Evolutionary conservation across 176 grass and related monocot species (phyloP), one percentile per base, ranked within the genome.

Genomic region (Aegilops speltoides): DNA sequence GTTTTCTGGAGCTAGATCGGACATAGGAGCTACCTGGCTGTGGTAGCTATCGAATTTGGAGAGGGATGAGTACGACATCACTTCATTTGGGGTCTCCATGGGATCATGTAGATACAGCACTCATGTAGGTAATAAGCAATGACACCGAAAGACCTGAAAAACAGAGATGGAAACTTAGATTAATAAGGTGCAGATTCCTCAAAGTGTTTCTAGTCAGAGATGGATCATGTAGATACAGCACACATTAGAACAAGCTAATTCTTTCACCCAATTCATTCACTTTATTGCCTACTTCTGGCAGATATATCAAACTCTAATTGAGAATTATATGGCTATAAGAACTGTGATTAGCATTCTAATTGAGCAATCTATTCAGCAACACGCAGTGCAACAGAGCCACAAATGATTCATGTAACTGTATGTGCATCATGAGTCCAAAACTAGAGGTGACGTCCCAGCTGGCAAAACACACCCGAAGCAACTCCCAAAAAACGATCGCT

Each of bases 1-100:
- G 50, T 28, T 64, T 81, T 40, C 89, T 20, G 76, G 14, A 45
- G 24, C 79, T 77, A 74, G 64, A 68, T 80, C 50, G 22, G 88
- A 67, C 36, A 52, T 33, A 37, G 77, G 41, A 90, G 33, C 83
- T 73, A 86, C 73, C 20, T 76, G 50, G 32, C 81, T 45, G 28
- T 46, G 26, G 62, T 38, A 62, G 79, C 26, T 84, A 57, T 77
- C 65, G 0, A 85, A 45, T 70, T 90, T 89, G 56, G 86, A 74
- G 22, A 97, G 73, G 28, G 92, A 97, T 76, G 89, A 75, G 85
- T 97, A 97, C 2, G 89, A 60, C 2, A 28, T 83, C 79, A 89
- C 69, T 82, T 91, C 84, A 13, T 94, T 81, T 23, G 84, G 87
- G 61, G 68, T 63, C 70, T 66, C 88, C 95, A 97, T 97, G 78